Evolutionary conservation across 345 rosid genomes (phyloP), one percentile per base, ranked within the genome.

Genomic region (Syzygium oleosum): DNA sequence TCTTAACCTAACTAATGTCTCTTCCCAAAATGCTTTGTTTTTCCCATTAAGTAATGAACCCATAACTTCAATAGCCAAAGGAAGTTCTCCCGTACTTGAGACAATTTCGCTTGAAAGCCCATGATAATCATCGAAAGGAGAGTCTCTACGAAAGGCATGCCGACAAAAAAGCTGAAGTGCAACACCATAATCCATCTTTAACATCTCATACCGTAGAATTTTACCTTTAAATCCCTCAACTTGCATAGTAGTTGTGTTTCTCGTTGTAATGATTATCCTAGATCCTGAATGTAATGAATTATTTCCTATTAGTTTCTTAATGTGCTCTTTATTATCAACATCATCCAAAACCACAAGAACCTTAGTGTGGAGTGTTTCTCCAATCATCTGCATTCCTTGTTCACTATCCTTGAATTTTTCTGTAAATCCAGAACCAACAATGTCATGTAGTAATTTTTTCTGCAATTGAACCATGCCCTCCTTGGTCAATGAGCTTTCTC

Each of bases 61-160:
- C 22, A 38, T 87, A n/a, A 87, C 85, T 83, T 79, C 27, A 34
- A 87, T 55, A 46, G 88, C 85, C 19, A 87, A 46, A 53, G 88
- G 88, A 83, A 87, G 88, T 12, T 78, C 65, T 55, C 85, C 79
- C 0, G 54, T 46, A 14, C 54, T 80, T 17, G 19, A 21, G 1
- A 87, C 88, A 29, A 83, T 83, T 53, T 78, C 46, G 54, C 23
- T 58, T 12, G 88, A 87, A 43, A 87, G 73, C 54, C 77, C 68
- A 49, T 17, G 21, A 46, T 51, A 87, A 5, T 77, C 85, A 31
- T 23, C 1, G 3, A 7, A 38, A 25, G 85, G 78, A 56, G 2
- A 13, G 85, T 79, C 46, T 68, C 56, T 87, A 51, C 15, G 23
- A 83, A 87, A 87, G 38, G 88, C 88, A 87, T 87, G 55, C 22